Percentiles rank a stretch among this genome's conserved stretches.
These are phyloP conservation scores for Nakazawaea wyomingensis DNA, from an alignment of 805 yeast genomes.

Conservation along the genomic window DNA sequence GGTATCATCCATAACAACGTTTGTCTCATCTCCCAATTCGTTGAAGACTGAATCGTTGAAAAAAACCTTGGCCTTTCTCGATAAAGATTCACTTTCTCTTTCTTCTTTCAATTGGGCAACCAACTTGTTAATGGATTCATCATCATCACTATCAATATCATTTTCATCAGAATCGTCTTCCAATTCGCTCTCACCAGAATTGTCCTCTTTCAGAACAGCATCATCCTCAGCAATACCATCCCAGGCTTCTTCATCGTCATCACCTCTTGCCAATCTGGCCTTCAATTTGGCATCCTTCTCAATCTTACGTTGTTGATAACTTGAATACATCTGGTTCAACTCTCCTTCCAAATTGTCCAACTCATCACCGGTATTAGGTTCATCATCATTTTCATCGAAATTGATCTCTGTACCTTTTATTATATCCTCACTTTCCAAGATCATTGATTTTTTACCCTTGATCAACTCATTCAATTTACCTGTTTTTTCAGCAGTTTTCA, in stretches of 20 bases:
- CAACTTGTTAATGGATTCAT: slow-evolving; percentile 58
- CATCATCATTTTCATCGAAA: slow-evolving; percentile 31
- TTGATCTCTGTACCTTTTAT: slow-evolving; percentile 53
- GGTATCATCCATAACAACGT: slow-evolving; percentile 6
- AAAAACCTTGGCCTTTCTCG: slow-evolving; percentile 35
- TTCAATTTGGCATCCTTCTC: slow-evolving; percentile 65
- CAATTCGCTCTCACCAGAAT: slow-evolving; percentile 37
- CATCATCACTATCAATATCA: slow-evolving; percentile 57
- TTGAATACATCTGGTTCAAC: slow-evolving; percentile 74
- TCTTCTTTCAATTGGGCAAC: slow-evolving; percentile 49
- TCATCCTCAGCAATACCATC: slow-evolving; percentile 61
- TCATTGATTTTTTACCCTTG: slow-evolving; percentile 66
- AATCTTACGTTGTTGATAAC: slow-evolving; percentile 59
- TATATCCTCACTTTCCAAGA: slow-evolving; percentile 53
- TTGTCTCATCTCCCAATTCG: slow-evolving; percentile 38
- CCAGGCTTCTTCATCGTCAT: slow-evolving; percentile 73
- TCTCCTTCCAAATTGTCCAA: slow-evolving; percentile 72
- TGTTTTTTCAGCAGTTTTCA: slow-evolving; percentile 81
- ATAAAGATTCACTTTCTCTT: slow-evolving; percentile 36
- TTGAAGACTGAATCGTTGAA: slow-evolving; percentile 49
- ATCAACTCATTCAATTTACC: slow-evolving; percentile 73
- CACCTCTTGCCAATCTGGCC: slow-evolving; percentile 72
- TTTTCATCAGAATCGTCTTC: slow-evolving; percentile 34
- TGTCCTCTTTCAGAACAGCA: slow-evolving; percentile 32
- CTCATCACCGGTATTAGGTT: slow-evolving; percentile 42